Base-by-base conservation (phyloP, 257 asterid genomes). In the Solanum neorickii region DNA sequence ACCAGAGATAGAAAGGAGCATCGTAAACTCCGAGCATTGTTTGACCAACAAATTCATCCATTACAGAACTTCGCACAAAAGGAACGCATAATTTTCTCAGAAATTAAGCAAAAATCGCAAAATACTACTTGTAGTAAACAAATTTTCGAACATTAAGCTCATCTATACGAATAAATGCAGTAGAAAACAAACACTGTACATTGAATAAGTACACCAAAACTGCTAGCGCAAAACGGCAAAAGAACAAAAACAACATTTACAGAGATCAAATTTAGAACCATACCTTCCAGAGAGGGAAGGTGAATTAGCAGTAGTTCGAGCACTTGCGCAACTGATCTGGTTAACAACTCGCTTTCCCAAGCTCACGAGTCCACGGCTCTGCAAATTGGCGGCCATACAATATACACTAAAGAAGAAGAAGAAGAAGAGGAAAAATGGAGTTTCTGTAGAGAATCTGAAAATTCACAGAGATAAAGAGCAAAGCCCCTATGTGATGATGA, bases 321-420 rank as follows among this genome's bases (percentile, higher is more conserved):
- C 37, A 72, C 39, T 86, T 49, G 92, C 31, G 85, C 31, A 76
- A 66, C 87, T 89, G 89, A 93, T 90, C 90, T 83, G 91, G 87
- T 88, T 46, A 15, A 89, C 83, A 37, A 94, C 84, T 84, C 92
- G 93, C 86, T 90, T 94, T 39, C 93, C 96, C 39, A 92, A 85
- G 89, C 76, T 90, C 86, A 90, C 91, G 88, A 94, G 84, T 89
- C 88, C 85, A 69, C 91, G 89, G 44, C 88, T 77, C 91, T 89
- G 93, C 90, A 92, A 87, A 91, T 90, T 91, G 91, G 94, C 92
- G 86, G 97, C 97, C 97, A 94, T 94, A 89, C 91, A 93, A 93
- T 33, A 85, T 0, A 83, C 21, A 14, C 62, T 37, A 29, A 16
- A 7, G 23, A 42, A 65, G 31, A 29, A 29, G 74, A 42, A 82